A percentile compares a stretch with the other conserved stretches of the same genome.
Conservation (phyloP, 2,329 filamentous ascomycete species). For the Fusarium haematococcum region DNA sequence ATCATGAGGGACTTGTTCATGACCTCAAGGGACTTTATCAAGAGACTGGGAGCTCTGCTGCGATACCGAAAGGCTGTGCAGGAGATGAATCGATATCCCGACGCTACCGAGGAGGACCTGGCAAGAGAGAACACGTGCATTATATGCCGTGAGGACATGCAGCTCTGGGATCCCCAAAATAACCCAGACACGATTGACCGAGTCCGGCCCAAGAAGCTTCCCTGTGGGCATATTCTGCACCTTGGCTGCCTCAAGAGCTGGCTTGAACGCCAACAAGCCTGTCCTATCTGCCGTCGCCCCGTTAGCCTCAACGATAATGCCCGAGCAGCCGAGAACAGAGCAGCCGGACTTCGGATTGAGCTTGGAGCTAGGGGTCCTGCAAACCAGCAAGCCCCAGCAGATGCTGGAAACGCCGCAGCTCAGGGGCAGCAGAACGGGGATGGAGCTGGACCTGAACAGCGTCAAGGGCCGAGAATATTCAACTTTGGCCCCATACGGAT, state of each 20-base stretch:
- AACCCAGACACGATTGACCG: conserved; percentile 82
- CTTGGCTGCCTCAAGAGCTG: conserved; percentile 95
- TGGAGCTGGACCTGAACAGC: conserved; percentile 36
- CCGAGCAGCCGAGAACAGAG: conserved; percentile 44
- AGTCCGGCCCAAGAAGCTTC: conserved; percentile 91
- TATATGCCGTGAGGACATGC: conserved; percentile 97
- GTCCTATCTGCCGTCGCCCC: conserved; percentile 90
- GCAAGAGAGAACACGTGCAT: conserved; percentile 92
- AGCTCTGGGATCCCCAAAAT: conserved; percentile 72
- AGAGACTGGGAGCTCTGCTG: conserved; percentile 87
- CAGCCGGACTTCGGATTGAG: conserved; percentile 48
- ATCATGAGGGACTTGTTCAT: conserved; percentile 96
- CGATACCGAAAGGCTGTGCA: conserved; percentile 91
- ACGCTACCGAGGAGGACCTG: conserved; percentile 90
- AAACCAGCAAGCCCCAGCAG: conserved; percentile 41
- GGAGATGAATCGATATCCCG: conserved; percentile 95
- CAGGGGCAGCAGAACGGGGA: conserved; percentile 40
- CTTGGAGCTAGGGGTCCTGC: conserved; percentile 41
- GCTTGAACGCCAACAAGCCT: conserved; percentile 97
- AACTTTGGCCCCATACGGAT: conserved; percentile 81
- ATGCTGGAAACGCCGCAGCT: conserved; percentile 30
- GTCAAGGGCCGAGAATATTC: conserved; percentile 67
- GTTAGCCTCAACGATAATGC: conserved; percentile 60
- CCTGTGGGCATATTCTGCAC: conserved; percentile 95
- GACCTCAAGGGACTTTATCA: conserved; percentile 91